Evolutionary conservation across 306 rosid genomes (phyloP).

Genomic region (Sphenostylis stenocarpa): DNA sequence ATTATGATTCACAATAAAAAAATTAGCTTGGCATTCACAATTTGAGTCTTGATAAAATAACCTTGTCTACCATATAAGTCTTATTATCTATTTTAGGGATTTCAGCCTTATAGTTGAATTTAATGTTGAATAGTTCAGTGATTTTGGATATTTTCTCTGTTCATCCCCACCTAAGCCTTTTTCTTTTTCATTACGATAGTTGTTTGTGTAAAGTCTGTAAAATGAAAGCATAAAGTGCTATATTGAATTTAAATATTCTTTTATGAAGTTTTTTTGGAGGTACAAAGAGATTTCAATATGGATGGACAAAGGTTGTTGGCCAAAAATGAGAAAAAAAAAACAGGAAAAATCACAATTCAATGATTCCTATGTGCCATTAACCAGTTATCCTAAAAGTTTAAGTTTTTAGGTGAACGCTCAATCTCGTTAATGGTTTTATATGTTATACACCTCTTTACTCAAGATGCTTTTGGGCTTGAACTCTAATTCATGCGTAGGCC

Average conservation of each 20-base stretch:
- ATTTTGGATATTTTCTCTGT: background rate
- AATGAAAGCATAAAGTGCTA: background rate
- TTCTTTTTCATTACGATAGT: background rate
- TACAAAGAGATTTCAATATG: too few species aligned
- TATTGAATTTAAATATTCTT: background rate
- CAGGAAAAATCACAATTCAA: background rate
- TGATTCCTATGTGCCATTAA: background rate
- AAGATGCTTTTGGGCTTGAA: background rate
- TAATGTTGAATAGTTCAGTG: too few species aligned
- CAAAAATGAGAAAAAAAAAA: background rate
- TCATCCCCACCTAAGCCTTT: background rate
- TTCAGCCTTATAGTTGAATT: too few species aligned
- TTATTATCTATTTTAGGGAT: too few species aligned
- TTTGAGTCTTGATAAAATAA: background rate
- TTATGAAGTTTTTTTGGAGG: background rate
- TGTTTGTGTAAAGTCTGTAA: background rate
- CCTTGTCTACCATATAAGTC: slow-evolving; percentile 4
- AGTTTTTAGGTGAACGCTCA: background rate
- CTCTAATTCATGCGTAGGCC: background rate
- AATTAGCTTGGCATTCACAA: background rate
- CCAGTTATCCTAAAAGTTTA: background rate
- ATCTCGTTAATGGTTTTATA: background rate
- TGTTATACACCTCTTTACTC: background rate
- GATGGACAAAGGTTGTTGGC: background rate
- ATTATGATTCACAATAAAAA: background rate